These are phyloP conservation scores for Cerrena zonata DNA, from an alignment of 1,284 basidiomycete species.

Conservation along the genomic window DNA sequence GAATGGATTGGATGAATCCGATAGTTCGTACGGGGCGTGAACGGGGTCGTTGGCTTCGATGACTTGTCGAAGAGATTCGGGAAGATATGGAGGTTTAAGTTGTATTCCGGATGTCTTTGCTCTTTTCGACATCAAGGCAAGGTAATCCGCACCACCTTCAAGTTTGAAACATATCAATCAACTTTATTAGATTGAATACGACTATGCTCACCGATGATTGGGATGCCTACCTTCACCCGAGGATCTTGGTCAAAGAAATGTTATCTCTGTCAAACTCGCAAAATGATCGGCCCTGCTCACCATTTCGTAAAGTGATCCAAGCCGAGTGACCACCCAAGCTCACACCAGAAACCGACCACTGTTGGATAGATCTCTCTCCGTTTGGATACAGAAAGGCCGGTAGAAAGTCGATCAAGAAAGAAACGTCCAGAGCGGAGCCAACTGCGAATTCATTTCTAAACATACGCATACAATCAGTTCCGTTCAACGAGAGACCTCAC, in stretches of 20 bases:
- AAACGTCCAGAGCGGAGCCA: constrained; percentile 73
- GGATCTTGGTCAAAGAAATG: constrained; percentile 45
- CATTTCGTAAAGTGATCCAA: constrained; percentile 66
- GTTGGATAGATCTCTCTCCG: constrained; percentile 56
- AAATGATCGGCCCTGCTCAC: constrained; percentile 30
- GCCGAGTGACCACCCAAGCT: constrained; percentile 76
- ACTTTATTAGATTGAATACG: too few species aligned
- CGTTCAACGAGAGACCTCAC: constrained; percentile 36
- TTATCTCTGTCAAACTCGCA: background rate
- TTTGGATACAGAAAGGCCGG: constrained; percentile 72
- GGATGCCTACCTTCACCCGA: constrained; percentile 65
- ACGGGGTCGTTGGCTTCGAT: constrained; percentile 44
- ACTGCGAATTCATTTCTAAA: constrained; percentile 23
- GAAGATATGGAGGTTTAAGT: constrained; percentile 53
- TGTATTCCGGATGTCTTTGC: constrained; percentile 42
- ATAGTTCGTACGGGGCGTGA: constrained; percentile 32
- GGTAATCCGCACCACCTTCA: constrained; percentile 46
- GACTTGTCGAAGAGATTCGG: constrained; percentile 44
- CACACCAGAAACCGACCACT: constrained; percentile 68
- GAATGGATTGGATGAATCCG: constrained; percentile 50
- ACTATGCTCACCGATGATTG: constrained; percentile 54
- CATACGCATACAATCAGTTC: background rate
- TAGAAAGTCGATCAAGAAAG: constrained; percentile 78
- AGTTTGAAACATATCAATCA: too few species aligned
- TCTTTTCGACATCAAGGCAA: constrained; percentile 54